Percentiles rank a stretch among this genome's conserved stretches.
Conservation (phyloP, 371 early-diverging fungal species). For the Choanephora cucurbitarum region DNA sequence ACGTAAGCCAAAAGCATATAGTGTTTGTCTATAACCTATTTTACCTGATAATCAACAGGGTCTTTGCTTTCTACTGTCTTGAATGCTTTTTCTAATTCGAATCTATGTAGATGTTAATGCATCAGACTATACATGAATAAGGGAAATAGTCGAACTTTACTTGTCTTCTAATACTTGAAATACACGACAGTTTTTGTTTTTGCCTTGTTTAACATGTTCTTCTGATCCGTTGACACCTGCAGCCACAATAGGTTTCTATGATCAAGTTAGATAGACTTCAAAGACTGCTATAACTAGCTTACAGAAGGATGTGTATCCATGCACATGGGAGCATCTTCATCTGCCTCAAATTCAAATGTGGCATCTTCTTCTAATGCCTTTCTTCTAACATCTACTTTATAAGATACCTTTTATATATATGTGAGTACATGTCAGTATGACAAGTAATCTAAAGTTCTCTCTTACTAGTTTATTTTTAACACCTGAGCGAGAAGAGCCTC, state of each 20-base stretch:
- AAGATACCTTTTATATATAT: slow-evolving; percentile 48
- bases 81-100: slow-evolving; percentile 27
- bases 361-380: slow-evolving; percentile 52
- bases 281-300: slow-evolving; percentile 4
- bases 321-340: slow-evolving; percentile 78
- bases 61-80: slow-evolving; percentile 47
- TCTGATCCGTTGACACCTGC: slow-evolving; percentile 63
- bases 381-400: slow-evolving; percentile 53
- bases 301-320: slow-evolving; percentile 67
- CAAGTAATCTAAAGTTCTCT: neutral
- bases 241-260: slow-evolving; percentile 37
- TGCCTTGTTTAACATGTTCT: slow-evolving; percentile 52
- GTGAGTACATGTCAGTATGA: neutral
- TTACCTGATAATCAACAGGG: slow-evolving; percentile 56
- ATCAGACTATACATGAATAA: too few relatives aligned
- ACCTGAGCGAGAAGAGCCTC: slow-evolving; percentile 69
- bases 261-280: neutral
- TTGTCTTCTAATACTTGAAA: slow-evolving; percentile 49
- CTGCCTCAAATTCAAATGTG: slow-evolving; percentile 52
- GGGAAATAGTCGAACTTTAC: too few relatives aligned
- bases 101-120: too few relatives aligned
- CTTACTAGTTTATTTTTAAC: slow-evolving; percentile 73
- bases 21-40: too few relatives aligned
- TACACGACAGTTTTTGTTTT: slow-evolving; percentile 63
- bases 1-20: neutral